Conservation (phyloP, 1,284 basidiomycete genomes). For the Clitocybe nebularis region DNA sequence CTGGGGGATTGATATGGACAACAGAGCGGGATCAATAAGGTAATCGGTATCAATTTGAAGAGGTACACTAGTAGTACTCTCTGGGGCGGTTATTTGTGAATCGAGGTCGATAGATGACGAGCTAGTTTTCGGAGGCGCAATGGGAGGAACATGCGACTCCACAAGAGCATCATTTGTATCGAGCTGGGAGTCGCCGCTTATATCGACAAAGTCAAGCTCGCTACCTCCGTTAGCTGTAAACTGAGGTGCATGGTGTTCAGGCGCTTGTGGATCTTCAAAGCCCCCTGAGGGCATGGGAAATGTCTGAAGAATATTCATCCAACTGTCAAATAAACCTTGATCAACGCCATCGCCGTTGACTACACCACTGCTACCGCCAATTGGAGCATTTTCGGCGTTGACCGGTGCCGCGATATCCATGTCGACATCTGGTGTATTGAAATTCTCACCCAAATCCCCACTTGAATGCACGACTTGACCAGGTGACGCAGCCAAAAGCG, state of each 20-base stretch:
- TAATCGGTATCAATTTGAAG: constrained; percentile 9
- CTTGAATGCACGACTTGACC: constrained; percentile 1
- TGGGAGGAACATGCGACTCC: constrained; percentile 9
- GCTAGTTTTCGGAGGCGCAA: not conserved
- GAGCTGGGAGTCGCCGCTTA: not conserved
- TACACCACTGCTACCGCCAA: not conserved
- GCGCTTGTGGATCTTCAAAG: constrained; percentile 7
- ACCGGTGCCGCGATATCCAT: not conserved
- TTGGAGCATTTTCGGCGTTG: not conserved
- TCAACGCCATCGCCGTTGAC: constrained; percentile 24
- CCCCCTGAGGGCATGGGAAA: constrained; percentile 30
- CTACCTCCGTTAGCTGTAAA: constrained; percentile 9
- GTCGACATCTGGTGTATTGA: not conserved
- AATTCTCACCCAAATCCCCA: not conserved
- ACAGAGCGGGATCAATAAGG: constrained; percentile 27
- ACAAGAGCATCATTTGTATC: constrained; percentile 11
- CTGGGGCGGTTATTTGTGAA: constrained; percentile 5
- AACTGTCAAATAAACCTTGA: constrained; percentile 42
- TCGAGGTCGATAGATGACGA: not conserved
- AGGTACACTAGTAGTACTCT: not conserved
- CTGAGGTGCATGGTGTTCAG: constrained; percentile 5
- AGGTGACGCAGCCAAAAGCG: constrained; percentile 28
- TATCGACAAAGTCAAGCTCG: constrained; percentile 3
- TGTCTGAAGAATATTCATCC: constrained; percentile 46
- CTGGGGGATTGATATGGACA: constrained; percentile 21